phyloP scores from a whole-genome alignment of 1,284 basidiomycete genomes.

The Rhodotorula sp. region DNA sequence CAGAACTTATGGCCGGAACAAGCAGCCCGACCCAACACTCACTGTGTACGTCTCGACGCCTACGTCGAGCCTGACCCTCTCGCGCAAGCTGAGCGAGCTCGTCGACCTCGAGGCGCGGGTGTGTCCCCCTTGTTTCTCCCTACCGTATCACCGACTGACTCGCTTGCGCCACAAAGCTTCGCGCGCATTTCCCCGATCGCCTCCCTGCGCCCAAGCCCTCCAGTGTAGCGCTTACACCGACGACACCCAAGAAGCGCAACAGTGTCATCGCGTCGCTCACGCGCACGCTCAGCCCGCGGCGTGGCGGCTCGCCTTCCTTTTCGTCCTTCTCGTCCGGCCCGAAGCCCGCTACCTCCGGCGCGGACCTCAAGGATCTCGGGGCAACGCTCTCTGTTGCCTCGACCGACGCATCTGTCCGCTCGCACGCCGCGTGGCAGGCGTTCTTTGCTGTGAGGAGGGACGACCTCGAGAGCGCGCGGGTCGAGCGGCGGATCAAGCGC shows the following conservation, averaged over 20 bases:
- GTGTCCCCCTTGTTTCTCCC: not conserved
- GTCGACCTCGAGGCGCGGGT: slow-evolving; percentile 33
- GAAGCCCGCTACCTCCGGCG: not conserved
- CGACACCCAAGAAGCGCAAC: slow-evolving; percentile 28
- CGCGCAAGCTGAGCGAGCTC: slow-evolving; percentile 20
- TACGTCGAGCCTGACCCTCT: slow-evolving; percentile 26
- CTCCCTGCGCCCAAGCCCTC: slow-evolving; percentile 10
- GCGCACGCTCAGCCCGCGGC: slow-evolving; percentile 37
- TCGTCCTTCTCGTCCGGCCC: slow-evolving; percentile 3
- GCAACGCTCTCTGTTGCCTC: slow-evolving; percentile 75
- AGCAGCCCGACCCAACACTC: slow-evolving; percentile 18
- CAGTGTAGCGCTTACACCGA: slow-evolving; percentile 6
- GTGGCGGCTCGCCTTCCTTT: slow-evolving; percentile 9
- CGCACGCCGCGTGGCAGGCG: slow-evolving; percentile 74
- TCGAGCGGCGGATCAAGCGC: slow-evolving; percentile 81
- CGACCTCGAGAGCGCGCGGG: slow-evolving; percentile 78
- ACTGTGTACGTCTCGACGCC: slow-evolving; percentile 39
- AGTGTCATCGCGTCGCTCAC: slow-evolving; percentile 35
- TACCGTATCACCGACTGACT: not conserved
- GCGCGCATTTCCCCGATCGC: slow-evolving; percentile 24
- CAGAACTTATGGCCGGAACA: not conserved
- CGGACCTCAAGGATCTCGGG: slow-evolving; percentile 62
- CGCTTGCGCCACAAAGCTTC: slow-evolving; percentile 9
- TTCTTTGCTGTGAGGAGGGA: slow-evolving; percentile 80
- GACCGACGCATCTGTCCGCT: slow-evolving; percentile 65